These are phyloP conservation scores for Plasmodium ovale DNA, from an alignment of 169 alveolate genomes.

Conservation along the genomic window DNA sequence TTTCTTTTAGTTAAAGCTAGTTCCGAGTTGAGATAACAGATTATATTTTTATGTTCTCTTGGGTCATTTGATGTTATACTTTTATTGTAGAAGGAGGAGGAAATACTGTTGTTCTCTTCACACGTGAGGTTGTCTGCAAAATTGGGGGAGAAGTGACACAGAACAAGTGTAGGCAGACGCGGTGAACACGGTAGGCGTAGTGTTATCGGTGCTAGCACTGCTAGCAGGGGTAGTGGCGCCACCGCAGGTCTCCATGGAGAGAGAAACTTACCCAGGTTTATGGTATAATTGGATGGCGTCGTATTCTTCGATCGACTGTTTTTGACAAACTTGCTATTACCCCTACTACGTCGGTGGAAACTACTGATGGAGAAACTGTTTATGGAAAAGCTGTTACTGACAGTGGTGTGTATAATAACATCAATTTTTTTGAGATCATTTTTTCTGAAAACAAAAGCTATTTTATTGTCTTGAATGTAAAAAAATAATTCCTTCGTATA, in stretches of 20 bases:
- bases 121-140: constrained; percentile 17
- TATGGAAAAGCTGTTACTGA: constrained; percentile 23
- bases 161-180: background rate
- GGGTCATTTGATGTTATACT: background rate
- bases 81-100: constrained; percentile 31
- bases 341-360: background rate
- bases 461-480: constrained; percentile 43
- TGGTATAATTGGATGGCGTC: constrained; percentile 3
- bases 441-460: constrained; percentile 29
- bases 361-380: constrained; percentile 18
- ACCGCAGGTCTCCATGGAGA: background rate
- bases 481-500: constrained; percentile 58
- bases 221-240: too few species aligned
- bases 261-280: constrained; percentile 10
- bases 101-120: constrained; percentile 27
- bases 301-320: constrained; percentile 24
- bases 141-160: background rate
- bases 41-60: constrained; percentile 36
- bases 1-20: constrained; percentile 56
- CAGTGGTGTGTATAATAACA: constrained; percentile 33
- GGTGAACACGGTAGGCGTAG: too few species aligned
- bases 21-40: constrained; percentile 31
- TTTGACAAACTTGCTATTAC: constrained; percentile 11
- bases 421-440: constrained; percentile 45
- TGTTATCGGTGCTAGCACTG: too few species aligned